Base-by-base conservation (phyloP, 257 asterid genomes). In the Ocimum tenuiflorum region DNA sequence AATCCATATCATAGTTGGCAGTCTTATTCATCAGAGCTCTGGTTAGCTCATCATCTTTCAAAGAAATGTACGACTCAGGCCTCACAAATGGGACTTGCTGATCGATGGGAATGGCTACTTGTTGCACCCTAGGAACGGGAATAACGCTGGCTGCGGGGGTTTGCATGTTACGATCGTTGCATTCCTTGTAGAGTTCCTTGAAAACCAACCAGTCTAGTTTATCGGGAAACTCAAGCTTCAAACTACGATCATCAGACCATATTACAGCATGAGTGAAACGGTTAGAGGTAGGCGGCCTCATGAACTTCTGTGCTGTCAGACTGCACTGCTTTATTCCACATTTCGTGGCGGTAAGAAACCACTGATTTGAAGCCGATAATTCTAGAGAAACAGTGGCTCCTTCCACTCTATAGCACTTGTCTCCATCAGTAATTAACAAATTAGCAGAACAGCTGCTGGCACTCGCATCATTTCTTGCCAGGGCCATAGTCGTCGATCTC, bases 61-160 rank as follows among this genome's bases (percentile, higher is more conserved):
- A 70, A 3, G 75, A 61, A 49, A 94, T 90, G 63, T 94, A 94
- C 0, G 91, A 78, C 69, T 57, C 79, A 0, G 99, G 96, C 76
- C 95, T 75, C 70, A 62, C 65, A 65, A 70, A 90, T 1, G 77
- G 80, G 36, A 39, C n/a, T n/a, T 31, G 60, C 31, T 65, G 46
- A 53, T 76, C 78, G 4, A 51, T 55, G 9, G 76, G 56, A 35
- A 48, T 71, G 14, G 72, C 42, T 20, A 88, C 95, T 74, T 88
- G 94, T 47, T 65, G 79, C 55, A 90, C 95, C 65, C 83, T 78
- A 8, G 99, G 99, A 47, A 94, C 74, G 1, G 96, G 99, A 76
- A 94, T 94, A 59, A 71, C 74, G 62, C 81, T 88, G 22, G 68
- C 77, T 1, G 56, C 47, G 24, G 82, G 70, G 0, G 54, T 64